Evolutionary conservation across 805 yeast genomes (phyloP), one percentile per base, ranked within the genome.

Genomic region (Candida montana): DNA sequence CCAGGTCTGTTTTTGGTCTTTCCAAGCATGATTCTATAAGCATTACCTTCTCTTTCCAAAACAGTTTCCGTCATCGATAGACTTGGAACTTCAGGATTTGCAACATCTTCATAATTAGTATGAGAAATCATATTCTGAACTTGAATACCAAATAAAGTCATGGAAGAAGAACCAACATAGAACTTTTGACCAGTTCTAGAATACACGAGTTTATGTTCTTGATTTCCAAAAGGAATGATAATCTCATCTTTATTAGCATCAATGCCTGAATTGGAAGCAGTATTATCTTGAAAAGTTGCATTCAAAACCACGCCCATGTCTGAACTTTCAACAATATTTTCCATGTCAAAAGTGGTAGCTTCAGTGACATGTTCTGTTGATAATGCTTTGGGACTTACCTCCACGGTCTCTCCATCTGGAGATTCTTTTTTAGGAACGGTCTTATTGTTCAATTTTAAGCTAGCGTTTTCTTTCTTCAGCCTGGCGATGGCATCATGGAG

Each of bases 81-180:
- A n/a, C 45, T 49, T 23, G 45, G 41, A 8, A 31, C 42, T 27
- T 46, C 49, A 5, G 49, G 38, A 30, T 54, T 51, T 3, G 63
- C 41, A 17, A 54, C 32, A 31, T 53, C 53, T 32, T 60, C 58
- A 28, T 47, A 47, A 11, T 42, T 37, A 10, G 42, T 41, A 31
- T 52, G 47, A 6, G 58, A 50, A 12, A 79, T 72, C 72, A 80
- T 66, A 44, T 79, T 77, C 54, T 82, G 87, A 41, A 84, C 81
- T 49, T 84, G 91, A 42, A 84, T 64, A 6, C 90, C 90, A 58
- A 84, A 84, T 15, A 83, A 60, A 0, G 93, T 83, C 90, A 84
- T 83, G 1, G 91, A 83, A 0, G 90, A 82, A 1, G 89, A 80
- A 0, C 95, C 95, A 29, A 83, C 85, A 54, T 83, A 84, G 30